Conservation (phyloP, 768 basidiomycete genomes). For the Myochromella boudieri region DNA sequence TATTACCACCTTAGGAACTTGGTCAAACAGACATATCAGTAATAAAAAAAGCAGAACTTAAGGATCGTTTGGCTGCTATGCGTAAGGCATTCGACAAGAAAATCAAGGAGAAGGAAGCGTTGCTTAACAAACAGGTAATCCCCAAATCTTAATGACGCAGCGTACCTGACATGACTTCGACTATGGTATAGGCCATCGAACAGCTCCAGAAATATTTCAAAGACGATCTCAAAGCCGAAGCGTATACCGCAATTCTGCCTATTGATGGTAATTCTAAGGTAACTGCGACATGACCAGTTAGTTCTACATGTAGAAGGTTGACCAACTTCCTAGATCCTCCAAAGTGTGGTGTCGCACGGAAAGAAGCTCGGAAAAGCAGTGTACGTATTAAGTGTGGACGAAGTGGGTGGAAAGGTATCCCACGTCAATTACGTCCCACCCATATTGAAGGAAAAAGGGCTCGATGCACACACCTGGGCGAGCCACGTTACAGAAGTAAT, state of each 20-base stretch:
- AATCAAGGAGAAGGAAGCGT: conserved; percentile 76
- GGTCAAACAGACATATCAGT: conserved; percentile 88
- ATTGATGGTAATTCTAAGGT: conserved; percentile 89
- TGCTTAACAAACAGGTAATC: conserved; percentile 74
- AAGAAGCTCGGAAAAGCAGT: conserved; percentile 81
- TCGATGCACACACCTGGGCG: conserved; percentile 91
- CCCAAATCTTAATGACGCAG: neutral
- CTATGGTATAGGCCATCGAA: conserved; percentile 77
- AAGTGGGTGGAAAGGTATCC: conserved; percentile 68
- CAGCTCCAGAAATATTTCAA: conserved; percentile 71
- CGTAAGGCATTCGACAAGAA: conserved; percentile 86
- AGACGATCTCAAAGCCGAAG: conserved; percentile 67
- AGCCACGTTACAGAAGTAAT: conserved; percentile 71
- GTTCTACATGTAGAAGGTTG: conserved; percentile 1
- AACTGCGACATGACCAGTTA: conserved; percentile 3
- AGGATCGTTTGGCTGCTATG: conserved; percentile 65
- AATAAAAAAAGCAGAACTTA: conserved; percentile 75
- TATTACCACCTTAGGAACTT: conserved; percentile 61
- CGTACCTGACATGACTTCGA: too few relatives aligned
- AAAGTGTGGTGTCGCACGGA: conserved; percentile 72
- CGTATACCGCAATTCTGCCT: conserved; percentile 70
- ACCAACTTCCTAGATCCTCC: conserved; percentile 56
- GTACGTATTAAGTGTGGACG: conserved; percentile 85
- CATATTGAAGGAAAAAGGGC: conserved; percentile 55
- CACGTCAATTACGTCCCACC: conserved; percentile 83